Conservation (phyloP, 176 grass and related monocot species). For the Oryza glaberrima region DNA sequence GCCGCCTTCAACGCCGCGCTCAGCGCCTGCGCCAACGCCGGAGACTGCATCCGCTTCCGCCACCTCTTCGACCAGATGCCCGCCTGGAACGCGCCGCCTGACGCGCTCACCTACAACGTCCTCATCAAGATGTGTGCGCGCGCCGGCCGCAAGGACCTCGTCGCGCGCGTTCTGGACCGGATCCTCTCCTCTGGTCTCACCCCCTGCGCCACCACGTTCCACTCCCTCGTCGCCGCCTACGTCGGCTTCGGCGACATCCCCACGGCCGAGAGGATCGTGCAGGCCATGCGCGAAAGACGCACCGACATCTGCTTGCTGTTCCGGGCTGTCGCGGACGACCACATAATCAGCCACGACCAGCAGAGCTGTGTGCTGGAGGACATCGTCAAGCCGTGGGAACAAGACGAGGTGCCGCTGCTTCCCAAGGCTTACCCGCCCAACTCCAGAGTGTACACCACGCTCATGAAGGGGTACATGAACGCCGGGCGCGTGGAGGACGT, state of each 20-base stretch:
- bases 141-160: constrained; percentile 62
- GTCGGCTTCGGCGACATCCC: constrained; percentile 74
- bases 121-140: constrained; percentile 82
- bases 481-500: constrained; percentile 73
- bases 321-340: constrained; percentile 5
- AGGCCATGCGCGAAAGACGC: constrained; percentile 82
- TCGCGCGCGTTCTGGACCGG: constrained; percentile 36
- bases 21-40: constrained; percentile 70
- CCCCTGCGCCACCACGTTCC: constrained; percentile 72
- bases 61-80: constrained; percentile 73
- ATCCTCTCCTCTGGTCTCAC: constrained; percentile 42
- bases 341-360: neutral
- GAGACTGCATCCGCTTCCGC: constrained; percentile 53
- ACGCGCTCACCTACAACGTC: constrained; percentile 82
- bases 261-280: constrained; percentile 69
- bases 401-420: constrained; percentile 38
- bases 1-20: constrained; percentile 85
- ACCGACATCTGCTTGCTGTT: constrained; percentile 61
- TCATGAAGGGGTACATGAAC: constrained; percentile 95
- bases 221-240: constrained; percentile 82
- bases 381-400: constrained; percentile 26
- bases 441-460: constrained; percentile 81
- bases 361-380: constrained; percentile 57
- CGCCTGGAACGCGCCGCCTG: constrained; percentile 34
- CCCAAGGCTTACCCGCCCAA: constrained; percentile 56